Percentiles rank a stretch among this genome's conserved stretches.
phyloP scores from a whole-genome alignment of 176 grass and related monocot species.

The Aegilops speltoides region DNA sequence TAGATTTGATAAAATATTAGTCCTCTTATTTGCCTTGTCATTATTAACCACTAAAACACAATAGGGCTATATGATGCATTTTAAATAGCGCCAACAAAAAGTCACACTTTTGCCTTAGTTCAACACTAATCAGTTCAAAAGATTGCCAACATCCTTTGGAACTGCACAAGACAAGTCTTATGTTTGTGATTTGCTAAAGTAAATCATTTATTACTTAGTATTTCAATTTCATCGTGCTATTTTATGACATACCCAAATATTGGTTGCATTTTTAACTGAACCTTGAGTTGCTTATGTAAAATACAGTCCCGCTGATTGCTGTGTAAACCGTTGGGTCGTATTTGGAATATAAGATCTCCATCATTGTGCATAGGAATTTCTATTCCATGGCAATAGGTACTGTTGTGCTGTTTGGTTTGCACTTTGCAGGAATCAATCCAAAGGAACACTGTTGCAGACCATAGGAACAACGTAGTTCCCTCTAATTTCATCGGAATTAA shows the following conservation, averaged over 20 bases:
- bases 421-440: background rate
- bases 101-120: background rate
- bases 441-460: background rate
- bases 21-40: too few relatives aligned
- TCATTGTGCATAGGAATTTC: background rate
- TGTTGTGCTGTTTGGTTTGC: background rate
- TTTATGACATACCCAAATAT: background rate
- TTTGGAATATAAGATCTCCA: background rate
- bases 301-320: background rate
- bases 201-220: background rate
- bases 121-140: background rate
- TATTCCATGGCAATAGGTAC: background rate
- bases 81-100: background rate
- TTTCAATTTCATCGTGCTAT: background rate
- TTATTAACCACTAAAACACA: too few relatives aligned
- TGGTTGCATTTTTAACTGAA: background rate
- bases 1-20: too few relatives aligned
- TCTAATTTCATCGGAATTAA: background rate
- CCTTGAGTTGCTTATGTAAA: background rate
- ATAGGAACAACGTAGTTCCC: background rate
- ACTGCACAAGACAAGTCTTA: background rate
- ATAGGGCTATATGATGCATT: too few relatives aligned
- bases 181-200: background rate
- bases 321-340: background rate
- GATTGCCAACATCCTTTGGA: background rate